These are phyloP conservation scores for Zasmidium citrigriseum DNA, from an alignment of 2,329 filamentous ascomycete species.

Conservation along the genomic window DNA sequence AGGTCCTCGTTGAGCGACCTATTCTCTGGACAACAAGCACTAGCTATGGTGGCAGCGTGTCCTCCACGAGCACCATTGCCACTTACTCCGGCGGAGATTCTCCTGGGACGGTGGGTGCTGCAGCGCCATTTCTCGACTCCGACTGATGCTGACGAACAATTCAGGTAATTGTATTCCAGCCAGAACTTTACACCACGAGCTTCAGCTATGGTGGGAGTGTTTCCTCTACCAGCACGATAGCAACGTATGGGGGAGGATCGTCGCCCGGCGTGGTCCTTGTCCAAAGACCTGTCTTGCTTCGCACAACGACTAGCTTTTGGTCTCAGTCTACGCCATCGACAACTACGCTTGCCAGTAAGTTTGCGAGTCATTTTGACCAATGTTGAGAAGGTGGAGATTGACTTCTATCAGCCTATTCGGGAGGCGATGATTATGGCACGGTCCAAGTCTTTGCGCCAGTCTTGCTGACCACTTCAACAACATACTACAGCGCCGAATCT, in stretches of 20 bases:
- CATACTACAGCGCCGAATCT: neutral
- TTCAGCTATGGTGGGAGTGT: neutral
- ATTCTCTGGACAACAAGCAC: neutral
- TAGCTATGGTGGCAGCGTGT: neutral
- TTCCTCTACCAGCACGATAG: neutral
- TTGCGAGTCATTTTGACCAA: neutral
- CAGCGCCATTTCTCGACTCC: neutral
- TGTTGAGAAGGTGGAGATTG: neutral
- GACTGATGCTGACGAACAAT: neutral
- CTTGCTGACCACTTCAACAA: neutral
- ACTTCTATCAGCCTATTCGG: neutral
- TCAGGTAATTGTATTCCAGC: neutral
- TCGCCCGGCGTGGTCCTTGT: neutral
- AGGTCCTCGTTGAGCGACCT: neutral
- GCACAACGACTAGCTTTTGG: neutral
- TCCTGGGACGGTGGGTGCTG: neutral
- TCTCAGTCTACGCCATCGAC: neutral
- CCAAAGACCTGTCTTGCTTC: neutral
- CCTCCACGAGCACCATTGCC: neutral
- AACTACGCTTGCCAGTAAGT: neutral
- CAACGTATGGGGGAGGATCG: neutral
- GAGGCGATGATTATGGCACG: neutral
- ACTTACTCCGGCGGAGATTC: neutral
- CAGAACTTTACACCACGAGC: neutral
- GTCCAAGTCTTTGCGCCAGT: neutral